phyloP scores from a whole-genome alignment of 352 stramenopile species.

The Aphanomyces cochlioides region DNA sequence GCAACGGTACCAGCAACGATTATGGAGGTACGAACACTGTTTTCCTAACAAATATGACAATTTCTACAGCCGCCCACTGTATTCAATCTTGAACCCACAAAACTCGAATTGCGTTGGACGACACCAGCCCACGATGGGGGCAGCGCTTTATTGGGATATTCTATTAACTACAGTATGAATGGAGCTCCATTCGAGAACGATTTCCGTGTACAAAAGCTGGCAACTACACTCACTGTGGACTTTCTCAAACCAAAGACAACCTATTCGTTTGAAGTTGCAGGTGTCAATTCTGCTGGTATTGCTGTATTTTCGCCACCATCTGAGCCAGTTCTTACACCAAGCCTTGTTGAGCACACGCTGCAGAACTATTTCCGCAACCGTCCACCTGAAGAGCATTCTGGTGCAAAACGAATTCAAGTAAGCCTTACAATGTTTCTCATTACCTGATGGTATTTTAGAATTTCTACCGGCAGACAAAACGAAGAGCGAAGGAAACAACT shows the following conservation, averaged over 20 bases:
- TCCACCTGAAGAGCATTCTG: slow-evolving; percentile 48
- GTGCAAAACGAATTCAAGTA: slow-evolving; percentile 44
- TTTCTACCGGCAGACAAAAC: background rate
- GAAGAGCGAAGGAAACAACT: slow-evolving; percentile 1
- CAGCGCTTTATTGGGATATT: slow-evolving; percentile 40
- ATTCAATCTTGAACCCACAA: slow-evolving; percentile 45
- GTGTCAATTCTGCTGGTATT: slow-evolving; percentile 45
- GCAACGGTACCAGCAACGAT: slow-evolving; percentile 43
- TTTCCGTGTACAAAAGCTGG: slow-evolving; percentile 38
- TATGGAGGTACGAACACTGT: background rate
- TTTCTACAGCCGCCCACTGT: slow-evolving; percentile 32
- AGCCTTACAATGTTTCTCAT: background rate
- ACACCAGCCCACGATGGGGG: slow-evolving; percentile 52
- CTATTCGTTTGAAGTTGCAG: slow-evolving; percentile 55
- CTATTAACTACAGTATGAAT: slow-evolving; percentile 51
- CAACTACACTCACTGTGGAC: slow-evolving; percentile 38
- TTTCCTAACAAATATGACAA: background rate
- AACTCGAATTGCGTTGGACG: slow-evolving; percentile 42
- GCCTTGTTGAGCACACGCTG: slow-evolving; percentile 67
- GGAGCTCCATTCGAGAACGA: slow-evolving; percentile 34
- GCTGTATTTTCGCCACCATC: slow-evolving; percentile 42
- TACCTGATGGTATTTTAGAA: background rate
- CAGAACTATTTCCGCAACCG: slow-evolving; percentile 50
- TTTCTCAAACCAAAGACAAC: slow-evolving; percentile 53
- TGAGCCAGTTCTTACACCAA: slow-evolving; percentile 43